Conservation (phyloP, 176 grass and related monocot species). For the Cenchrus americanus region DNA sequence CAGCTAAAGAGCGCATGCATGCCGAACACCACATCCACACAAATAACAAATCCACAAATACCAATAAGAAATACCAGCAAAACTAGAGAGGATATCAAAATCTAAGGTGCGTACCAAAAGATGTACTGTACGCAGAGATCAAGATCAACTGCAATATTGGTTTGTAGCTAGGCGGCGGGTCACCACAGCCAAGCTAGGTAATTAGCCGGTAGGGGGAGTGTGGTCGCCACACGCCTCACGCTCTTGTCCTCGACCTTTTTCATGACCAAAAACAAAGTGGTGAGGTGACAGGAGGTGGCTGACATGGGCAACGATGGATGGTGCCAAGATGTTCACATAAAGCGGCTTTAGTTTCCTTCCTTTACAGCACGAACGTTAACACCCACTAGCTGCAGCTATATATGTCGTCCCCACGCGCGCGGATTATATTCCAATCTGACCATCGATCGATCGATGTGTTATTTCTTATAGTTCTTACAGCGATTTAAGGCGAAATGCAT, state of each 20-base stretch:
- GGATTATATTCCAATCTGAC: no score
- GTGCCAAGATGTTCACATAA: constrained; percentile 20
- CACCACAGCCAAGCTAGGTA: not conserved
- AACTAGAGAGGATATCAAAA: not conserved
- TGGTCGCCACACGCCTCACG: constrained; percentile 49
- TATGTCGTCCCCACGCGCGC: not conserved
- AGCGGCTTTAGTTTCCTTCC: not conserved
- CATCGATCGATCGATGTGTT: no score
- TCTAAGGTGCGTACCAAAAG: not conserved
- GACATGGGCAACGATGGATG: constrained; percentile 22
- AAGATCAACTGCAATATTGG: constrained; percentile 23
- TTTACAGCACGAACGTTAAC: constrained; percentile 29
- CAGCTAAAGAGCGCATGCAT: not conserved
- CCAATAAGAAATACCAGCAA: not conserved
- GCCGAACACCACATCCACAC: not conserved
- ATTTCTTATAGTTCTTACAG: no score
- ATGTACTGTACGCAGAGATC: not conserved
- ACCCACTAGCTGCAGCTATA: constrained; percentile 32
- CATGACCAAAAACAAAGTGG: not conserved
- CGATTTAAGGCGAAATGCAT: not conserved
- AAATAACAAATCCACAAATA: not conserved
- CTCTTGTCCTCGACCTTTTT: constrained; percentile 26
- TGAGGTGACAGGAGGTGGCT: constrained; percentile 17
- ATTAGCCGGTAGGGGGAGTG: constrained; percentile 44
- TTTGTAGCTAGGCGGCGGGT: not conserved